These are phyloP conservation scores for Ceratobasidium sp. DNA, from an alignment of 1,284 basidiomycete species.

Conservation along the genomic window DNA sequence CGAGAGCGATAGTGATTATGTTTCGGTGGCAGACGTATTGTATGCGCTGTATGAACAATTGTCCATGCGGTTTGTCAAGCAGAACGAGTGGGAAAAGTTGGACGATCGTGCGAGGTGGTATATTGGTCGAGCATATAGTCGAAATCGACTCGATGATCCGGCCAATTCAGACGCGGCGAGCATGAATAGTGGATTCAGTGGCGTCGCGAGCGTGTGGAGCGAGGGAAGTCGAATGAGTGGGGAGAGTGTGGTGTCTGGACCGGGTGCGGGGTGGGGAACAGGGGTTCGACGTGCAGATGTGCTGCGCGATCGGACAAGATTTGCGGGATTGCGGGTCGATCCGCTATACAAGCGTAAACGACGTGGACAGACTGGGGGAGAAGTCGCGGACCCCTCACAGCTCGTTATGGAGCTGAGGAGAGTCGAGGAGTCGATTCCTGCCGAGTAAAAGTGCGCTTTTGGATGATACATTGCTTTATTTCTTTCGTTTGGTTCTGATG, in stretches of 20 bases:
- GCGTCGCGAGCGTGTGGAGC: conserved; percentile 23
- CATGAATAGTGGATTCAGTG: conserved; percentile 15
- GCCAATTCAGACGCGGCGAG: conserved; percentile 24
- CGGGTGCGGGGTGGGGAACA: conserved; percentile 14
- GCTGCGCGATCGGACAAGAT: conserved; percentile 24
- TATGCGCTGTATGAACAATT: conserved; percentile 23
- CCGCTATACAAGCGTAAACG: conserved; percentile 23
- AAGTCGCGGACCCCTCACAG: too few species aligned
- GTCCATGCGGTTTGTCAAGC: conserved; percentile 27
- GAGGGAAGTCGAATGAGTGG: conserved; percentile 33
- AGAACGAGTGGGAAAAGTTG: conserved; percentile 29
- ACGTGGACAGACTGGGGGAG: too few species aligned
- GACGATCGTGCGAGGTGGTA: conserved; percentile 11
- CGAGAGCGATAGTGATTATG: conserved; percentile 3
- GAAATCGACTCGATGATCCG: not conserved
- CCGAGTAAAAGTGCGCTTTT: not conserved
- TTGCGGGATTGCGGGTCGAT: conserved; percentile 12
- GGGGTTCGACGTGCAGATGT: conserved; percentile 27
- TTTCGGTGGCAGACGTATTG: conserved; percentile 26
- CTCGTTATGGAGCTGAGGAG: conserved; percentile 25
- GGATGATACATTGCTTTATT: conserved; percentile 1
- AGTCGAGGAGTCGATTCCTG: not conserved
- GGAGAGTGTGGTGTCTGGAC: conserved; percentile 20
- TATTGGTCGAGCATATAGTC: conserved; percentile 7
- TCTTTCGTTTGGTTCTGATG: conserved; percentile 8